These are phyloP conservation scores for Trapa incisa DNA, from an alignment of 345 rosid species.

Conservation along the genomic window DNA sequence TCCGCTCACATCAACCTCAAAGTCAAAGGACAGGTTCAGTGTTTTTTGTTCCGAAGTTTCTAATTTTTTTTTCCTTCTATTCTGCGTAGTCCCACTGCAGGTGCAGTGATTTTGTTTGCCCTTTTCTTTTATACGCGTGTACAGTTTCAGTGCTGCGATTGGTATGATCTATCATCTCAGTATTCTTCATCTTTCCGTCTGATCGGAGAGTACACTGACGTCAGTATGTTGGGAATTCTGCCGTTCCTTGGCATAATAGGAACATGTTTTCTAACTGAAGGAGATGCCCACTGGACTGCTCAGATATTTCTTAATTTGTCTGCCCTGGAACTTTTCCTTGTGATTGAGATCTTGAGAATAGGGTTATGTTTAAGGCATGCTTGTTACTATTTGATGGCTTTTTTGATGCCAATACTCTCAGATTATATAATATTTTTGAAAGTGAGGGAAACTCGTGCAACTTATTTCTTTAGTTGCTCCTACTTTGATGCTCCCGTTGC, in stretches of 20 bases:
- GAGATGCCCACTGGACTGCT: background rate
- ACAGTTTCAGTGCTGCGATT: background rate
- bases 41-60: background rate
- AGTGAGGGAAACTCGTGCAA: background rate
- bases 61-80: background rate
- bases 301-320: background rate
- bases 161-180: background rate
- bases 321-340: background rate
- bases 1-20: conserved; percentile 73
- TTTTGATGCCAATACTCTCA: background rate
- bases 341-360: background rate
- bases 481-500: no score
- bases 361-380: background rate
- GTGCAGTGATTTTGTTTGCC: background rate
- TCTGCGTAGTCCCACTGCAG: background rate
- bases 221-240: background rate
- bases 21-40: conserved; percentile 79
- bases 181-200: no score
- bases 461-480: background rate
- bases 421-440: background rate
- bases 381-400: background rate
- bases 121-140: background rate
- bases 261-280: background rate
- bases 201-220: no score
- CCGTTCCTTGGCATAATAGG: background rate